Percentiles rank a stretch among this genome's conserved stretches.
These are phyloP conservation scores for Daldinia childiae DNA, from an alignment of 495 filamentous ascomycete species.

Conservation along the genomic window DNA sequence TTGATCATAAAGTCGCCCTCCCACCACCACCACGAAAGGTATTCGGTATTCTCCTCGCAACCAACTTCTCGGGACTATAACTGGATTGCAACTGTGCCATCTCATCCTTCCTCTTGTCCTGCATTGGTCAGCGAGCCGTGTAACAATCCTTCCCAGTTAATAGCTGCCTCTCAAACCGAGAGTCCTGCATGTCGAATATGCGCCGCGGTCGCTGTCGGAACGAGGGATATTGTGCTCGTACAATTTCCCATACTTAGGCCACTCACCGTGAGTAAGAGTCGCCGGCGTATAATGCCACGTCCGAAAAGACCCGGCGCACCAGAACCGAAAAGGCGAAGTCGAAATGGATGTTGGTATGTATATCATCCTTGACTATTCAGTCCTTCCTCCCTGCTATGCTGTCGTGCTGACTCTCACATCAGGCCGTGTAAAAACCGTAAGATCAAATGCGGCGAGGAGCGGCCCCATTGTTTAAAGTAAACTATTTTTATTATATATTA, in stretches of 20 bases:
- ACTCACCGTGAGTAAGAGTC: constrained; percentile 31
- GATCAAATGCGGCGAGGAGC: constrained; percentile 88
- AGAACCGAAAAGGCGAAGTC: constrained; percentile 75
- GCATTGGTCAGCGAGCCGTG: constrained; percentile 42
- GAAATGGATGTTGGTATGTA: constrained; percentile 83
- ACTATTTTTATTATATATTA: constrained; percentile 19
- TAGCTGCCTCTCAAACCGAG: constrained; percentile 39
- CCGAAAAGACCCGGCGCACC: constrained; percentile 71
- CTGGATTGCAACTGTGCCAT: constrained; percentile 40
- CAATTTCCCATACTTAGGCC: constrained; percentile 45
- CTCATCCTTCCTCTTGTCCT: constrained; percentile 32
- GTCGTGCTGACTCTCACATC: constrained; percentile 17
- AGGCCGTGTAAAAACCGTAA: constrained; percentile 89
- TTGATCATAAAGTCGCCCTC: constrained; percentile 27
- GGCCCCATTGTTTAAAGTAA: constrained; percentile 75
- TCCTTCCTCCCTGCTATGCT: constrained; percentile 2
- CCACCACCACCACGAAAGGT: constrained; percentile 26
- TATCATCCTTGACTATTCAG: background rate
- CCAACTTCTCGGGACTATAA: constrained; percentile 36
- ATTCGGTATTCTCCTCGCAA: constrained; percentile 26
- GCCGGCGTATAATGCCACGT: constrained; percentile 67
- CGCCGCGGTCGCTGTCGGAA: constrained; percentile 42
- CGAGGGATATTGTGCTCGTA: constrained; percentile 48
- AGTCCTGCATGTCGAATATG: constrained; percentile 47
- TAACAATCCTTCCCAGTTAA: constrained; percentile 37